These are phyloP conservation scores for Irpex sp. DNA, from an alignment of 1,284 basidiomycete species.

Conservation along the genomic window DNA sequence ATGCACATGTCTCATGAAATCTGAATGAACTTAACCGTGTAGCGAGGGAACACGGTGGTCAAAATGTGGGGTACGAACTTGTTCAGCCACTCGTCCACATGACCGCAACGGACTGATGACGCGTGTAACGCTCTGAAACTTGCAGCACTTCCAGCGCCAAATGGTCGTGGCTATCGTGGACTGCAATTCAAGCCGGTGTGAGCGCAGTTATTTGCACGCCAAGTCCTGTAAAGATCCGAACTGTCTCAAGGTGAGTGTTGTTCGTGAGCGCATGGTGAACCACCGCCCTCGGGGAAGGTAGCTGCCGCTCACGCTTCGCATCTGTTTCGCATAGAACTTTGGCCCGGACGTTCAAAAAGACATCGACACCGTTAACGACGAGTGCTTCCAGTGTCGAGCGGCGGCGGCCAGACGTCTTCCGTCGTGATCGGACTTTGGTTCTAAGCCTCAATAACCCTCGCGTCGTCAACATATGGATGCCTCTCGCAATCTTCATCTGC, in stretches of 20 bases:
- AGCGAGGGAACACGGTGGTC: conserved; percentile 72
- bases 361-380: conserved; percentile 35
- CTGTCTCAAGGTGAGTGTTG: conserved; percentile 45
- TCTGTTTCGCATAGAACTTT: conserved; percentile 26
- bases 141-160: conserved; percentile 71
- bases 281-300: neutral
- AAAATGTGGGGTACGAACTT: conserved; percentile 54
- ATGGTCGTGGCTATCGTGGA: conserved; percentile 65
- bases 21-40: conserved; percentile 14
- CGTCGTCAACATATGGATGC: neutral
- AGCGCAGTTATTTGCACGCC: conserved; percentile 59
- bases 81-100: conserved; percentile 20
- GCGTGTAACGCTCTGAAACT: neutral
- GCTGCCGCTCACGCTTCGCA: neutral
- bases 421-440: conserved; percentile 16
- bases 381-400: conserved; percentile 36
- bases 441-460: neutral
- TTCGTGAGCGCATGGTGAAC: conserved; percentile 15
- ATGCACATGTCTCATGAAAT: conserved; percentile 7
- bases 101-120: neutral
- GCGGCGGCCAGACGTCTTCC: conserved; percentile 30
- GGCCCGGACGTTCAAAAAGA: conserved; percentile 37
- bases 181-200: conserved; percentile 57
- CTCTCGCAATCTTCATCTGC: neutral
- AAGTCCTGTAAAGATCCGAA: conserved; percentile 44